phyloP scores from a whole-genome alignment of 2,329 filamentous ascomycete species.

The Aureobasidium musti region DNA sequence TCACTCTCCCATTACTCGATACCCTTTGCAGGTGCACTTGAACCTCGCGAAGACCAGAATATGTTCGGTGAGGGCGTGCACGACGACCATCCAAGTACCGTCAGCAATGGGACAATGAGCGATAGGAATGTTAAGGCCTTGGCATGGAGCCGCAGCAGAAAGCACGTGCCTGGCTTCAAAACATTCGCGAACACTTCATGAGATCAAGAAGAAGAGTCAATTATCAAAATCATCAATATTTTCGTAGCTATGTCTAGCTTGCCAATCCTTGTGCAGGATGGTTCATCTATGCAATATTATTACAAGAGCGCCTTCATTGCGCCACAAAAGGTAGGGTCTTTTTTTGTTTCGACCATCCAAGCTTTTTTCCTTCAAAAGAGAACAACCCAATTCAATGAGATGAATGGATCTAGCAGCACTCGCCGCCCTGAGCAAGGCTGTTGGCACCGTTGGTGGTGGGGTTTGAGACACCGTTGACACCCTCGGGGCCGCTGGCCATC shows the following conservation, averaged over 20 bases:
- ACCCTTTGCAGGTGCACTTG: no score
- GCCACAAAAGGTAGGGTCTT: slow-evolving; percentile 1
- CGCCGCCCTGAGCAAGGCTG: neutral
- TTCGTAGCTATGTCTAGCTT: slow-evolving; percentile 25
- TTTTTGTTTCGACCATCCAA: slow-evolving; percentile 18
- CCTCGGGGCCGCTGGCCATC: slow-evolving; percentile 40
- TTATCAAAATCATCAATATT: slow-evolving; percentile 20
- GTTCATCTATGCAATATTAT: slow-evolving; percentile 23
- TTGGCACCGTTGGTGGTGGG: slow-evolving; percentile 30
- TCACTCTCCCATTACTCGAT: no score
- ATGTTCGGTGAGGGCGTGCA: no score
- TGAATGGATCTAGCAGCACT: slow-evolving; percentile 25
- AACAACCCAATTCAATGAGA: neutral
- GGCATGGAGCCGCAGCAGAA: neutral
- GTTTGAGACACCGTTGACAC: slow-evolving; percentile 34
- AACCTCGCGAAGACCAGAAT: no score
- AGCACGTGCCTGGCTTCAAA: neutral
- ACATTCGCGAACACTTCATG: neutral
- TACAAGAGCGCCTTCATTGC: slow-evolving; percentile 19
- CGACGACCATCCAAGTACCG: no score
- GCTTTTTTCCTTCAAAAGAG: neutral
- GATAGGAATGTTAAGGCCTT: no score
- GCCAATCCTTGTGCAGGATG: neutral
- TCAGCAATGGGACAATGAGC: no score
- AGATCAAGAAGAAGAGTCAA: neutral